Base-by-base conservation (phyloP, 179 eudicot genomes). In the Silene vulgaris region DNA sequence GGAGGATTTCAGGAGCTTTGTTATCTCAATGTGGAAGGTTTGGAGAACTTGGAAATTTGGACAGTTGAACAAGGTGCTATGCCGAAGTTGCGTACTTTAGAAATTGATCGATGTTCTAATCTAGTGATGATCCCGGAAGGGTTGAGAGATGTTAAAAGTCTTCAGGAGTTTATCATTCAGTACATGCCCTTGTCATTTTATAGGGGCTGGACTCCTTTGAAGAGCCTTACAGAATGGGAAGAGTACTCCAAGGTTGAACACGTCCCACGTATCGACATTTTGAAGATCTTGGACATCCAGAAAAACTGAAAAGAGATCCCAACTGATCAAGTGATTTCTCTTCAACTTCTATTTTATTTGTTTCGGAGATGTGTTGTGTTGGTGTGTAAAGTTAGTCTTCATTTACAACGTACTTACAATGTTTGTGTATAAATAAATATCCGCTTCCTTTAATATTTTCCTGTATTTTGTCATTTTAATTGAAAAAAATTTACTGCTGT, bases 161-260 rank as follows among this genome's bases (percentile, higher is more conserved):
- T 79, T 17, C 35, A 48, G 57, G 78, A 79, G 63, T 29, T 74
- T 65, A 16, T 17, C 8, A 45, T 79, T 45, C 17, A 60, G 23
- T 79, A 30, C 9, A 79, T 79, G 81, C 81, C 75, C 2, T 45
- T 30, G 5, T 60, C 81, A 14, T 79, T 74, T 56, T 79, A n/a
- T 6, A 43, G 14, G 13, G 6, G 4, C 3, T 63, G 57, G 65
- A 30, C 37, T 68, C 81, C 75, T 45, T 60, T 13, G 16, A 35
- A 74, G 1, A 45, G 28, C 62, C 17, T 45, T 7, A 16, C 29
- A 17, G 32, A 74, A 23, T 79, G 81, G 77, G 1, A 20, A 30
- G 71, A 79, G 64, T 74, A 17, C 37, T 13, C 4, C 1, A 69
- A 69, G 5, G 71, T 79, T 7, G n/a, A 17, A 12, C 71, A 74